Evolutionary conservation across 176 grass and related monocot genomes (phyloP).

Genomic region (Juncus inflexus): DNA sequence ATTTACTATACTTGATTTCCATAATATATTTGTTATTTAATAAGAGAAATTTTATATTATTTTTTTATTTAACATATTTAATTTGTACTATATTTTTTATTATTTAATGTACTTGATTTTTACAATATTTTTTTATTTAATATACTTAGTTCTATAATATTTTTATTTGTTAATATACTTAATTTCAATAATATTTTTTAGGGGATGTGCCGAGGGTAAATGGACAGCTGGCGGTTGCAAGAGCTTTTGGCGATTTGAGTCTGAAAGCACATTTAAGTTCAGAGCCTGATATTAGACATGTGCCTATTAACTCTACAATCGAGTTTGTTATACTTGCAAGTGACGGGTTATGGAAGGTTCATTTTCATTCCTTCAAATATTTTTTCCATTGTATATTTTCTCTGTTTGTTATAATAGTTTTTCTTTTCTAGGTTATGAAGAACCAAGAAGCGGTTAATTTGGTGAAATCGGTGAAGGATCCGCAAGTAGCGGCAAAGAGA

Average conservation of each 20-base stretch:
- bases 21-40: too few species aligned
- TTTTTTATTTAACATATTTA: too few species aligned
- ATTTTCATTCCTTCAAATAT: slow-evolving; percentile 25
- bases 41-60: too few species aligned
- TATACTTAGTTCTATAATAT: too few species aligned
- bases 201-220: slow-evolving; percentile 98
- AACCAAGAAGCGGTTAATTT: slow-evolving; percentile 87
- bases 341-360: slow-evolving; percentile 98
- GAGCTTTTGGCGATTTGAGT: slow-evolving; percentile 95
- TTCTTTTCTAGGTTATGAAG: slow-evolving; percentile 72
- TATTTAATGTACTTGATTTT: too few species aligned
- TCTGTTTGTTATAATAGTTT: too few species aligned
- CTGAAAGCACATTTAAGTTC: slow-evolving; percentile 96
- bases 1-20: too few species aligned
- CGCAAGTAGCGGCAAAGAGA: slow-evolving; percentile 87
- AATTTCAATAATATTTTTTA: slow-evolving; percentile 17
- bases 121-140: too few species aligned
- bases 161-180: too few species aligned
- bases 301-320: slow-evolving; percentile 63
- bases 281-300: slow-evolving; percentile 80
- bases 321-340: slow-evolving; percentile 97
- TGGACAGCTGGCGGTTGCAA: slow-evolving; percentile 97
- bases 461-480: slow-evolving; percentile 85
- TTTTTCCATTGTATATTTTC: too few species aligned
- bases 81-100: too few species aligned